Conservation (phyloP, 1,139 yeast genomes). For the Taphrina flavorubra region DNA sequence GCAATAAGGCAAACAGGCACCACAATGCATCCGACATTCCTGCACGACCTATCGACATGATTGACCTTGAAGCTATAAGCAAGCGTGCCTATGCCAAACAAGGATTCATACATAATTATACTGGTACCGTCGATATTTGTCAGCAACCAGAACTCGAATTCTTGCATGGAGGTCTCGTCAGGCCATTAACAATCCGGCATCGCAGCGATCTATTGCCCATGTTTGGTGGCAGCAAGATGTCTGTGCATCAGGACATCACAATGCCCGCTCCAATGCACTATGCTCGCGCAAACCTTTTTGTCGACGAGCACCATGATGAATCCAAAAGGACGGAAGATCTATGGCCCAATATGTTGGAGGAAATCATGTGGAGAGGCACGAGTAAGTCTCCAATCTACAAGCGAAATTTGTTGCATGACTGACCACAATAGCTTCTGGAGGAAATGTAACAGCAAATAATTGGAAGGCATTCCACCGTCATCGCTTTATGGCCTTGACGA, state of each 20-base stretch:
- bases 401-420: neutral
- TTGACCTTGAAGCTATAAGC: conserved; percentile 1
- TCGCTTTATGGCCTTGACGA: conserved; percentile 16
- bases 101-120: conserved; percentile 43
- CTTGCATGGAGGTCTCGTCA: conserved; percentile 45
- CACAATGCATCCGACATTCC: conserved; percentile 1
- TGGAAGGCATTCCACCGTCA: conserved; percentile 23
- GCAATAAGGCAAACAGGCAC: neutral
- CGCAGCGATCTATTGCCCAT: conserved; percentile 45
- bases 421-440: conserved; percentile 6
- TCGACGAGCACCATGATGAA: conserved; percentile 24
- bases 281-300: neutral
- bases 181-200: conserved; percentile 44
- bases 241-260: conserved; percentile 46
- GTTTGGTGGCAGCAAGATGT: conserved; percentile 46
- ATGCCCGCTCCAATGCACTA: conserved; percentile 45
- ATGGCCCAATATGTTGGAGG: conserved; percentile 45
- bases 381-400: neutral
- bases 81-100: neutral
- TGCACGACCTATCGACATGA: neutral
- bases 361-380: conserved; percentile 46
- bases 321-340: conserved; percentile 39
- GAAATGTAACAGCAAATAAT: neutral
- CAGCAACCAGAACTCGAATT: conserved; percentile 42
- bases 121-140: conserved; percentile 46